phyloP scores from a whole-genome alignment of 805 yeast species.

The Teunomyces barrocoloradensis region DNA sequence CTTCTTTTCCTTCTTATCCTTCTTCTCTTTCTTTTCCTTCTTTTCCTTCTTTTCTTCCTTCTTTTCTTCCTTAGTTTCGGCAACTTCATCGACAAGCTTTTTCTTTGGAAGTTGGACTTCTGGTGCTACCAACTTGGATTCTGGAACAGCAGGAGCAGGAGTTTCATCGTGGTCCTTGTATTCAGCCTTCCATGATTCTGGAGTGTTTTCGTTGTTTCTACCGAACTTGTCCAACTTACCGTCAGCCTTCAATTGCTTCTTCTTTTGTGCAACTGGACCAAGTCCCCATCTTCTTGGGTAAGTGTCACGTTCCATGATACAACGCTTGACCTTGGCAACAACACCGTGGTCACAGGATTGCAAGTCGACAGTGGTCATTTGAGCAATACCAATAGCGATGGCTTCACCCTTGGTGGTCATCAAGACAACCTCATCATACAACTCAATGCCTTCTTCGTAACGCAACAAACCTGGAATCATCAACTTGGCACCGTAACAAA shows the following conservation, averaged over 20 bases:
- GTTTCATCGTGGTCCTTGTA: constrained; percentile 70
- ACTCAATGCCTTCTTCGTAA: constrained; percentile 96
- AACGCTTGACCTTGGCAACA: constrained; percentile 97
- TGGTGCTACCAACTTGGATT: constrained; percentile 47
- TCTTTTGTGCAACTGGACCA: constrained; percentile 98
- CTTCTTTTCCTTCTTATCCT: constrained; percentile 59
- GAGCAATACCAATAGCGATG: constrained; percentile 96
- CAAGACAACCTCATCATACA: constrained; percentile 95
- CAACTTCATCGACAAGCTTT: constrained; percentile 46
- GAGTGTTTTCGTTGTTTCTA: constrained; percentile 89
- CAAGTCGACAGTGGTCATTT: constrained; percentile 96
- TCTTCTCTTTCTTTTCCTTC: constrained; percentile 50
- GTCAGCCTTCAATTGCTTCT: constrained; percentile 95
- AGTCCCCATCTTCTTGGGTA: constrained; percentile 99
- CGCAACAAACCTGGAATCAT: constrained; percentile 98
- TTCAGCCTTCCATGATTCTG: constrained; percentile 83
- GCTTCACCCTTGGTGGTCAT: constrained; percentile 99
- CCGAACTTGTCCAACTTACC: constrained; percentile 98
- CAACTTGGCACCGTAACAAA: constrained; percentile 97
- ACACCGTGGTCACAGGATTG: constrained; percentile 98
- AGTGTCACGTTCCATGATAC: constrained; percentile 99
- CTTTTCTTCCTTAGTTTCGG: constrained; percentile 24
- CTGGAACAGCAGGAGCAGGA: constrained; percentile 59
- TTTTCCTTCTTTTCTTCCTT: constrained; percentile 34
- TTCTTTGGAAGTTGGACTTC: constrained; percentile 48